phyloP scores from a whole-genome alignment of 1,139 yeast species.

The Meyerozyma elateridarum region DNA sequence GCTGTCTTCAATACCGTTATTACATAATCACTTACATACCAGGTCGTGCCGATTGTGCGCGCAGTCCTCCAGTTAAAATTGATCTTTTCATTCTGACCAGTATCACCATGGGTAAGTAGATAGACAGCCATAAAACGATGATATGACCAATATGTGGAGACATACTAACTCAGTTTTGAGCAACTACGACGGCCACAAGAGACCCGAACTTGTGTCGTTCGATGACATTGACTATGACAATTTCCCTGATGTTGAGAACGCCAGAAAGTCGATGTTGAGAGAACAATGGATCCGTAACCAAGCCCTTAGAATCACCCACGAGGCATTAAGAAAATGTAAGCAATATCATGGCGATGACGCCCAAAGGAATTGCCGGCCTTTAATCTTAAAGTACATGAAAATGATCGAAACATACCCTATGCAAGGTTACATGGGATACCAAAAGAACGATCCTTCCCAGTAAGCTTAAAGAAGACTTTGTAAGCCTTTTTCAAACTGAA shows the following conservation, averaged over 20 bases:
- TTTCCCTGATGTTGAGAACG: constrained; percentile 57
- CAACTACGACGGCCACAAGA: constrained; percentile 47
- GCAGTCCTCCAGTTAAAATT: constrained; percentile 16
- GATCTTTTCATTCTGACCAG: constrained; percentile 11
- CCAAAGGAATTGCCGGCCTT: constrained; percentile 56
- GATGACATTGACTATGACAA: constrained; percentile 78
- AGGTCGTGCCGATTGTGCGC: constrained; percentile 10
- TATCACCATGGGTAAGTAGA: constrained; percentile 1
- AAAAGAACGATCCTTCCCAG: constrained; percentile 79
- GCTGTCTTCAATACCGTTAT: too few relatives aligned
- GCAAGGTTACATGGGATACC: constrained; percentile 75
- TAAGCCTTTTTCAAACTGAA: too few relatives aligned
- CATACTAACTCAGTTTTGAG: constrained; percentile 27
- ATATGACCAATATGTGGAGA: constrained; percentile 2
- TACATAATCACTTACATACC: too few relatives aligned
- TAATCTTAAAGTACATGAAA: constrained; percentile 72
- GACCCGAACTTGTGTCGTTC: constrained; percentile 76
- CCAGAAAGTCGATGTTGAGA: constrained; percentile 72
- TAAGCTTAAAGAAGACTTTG: constrained; percentile 23
- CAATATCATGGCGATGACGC: constrained; percentile 76
- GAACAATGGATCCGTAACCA: constrained; percentile 77
- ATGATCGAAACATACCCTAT: constrained; percentile 66
- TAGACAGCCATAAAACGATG: not conserved
- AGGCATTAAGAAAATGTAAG: constrained; percentile 71
- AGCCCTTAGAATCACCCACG: constrained; percentile 65